phyloP scores from a whole-genome alignment of 768 basidiomycete species.

The Pisolithus tinctorius region DNA sequence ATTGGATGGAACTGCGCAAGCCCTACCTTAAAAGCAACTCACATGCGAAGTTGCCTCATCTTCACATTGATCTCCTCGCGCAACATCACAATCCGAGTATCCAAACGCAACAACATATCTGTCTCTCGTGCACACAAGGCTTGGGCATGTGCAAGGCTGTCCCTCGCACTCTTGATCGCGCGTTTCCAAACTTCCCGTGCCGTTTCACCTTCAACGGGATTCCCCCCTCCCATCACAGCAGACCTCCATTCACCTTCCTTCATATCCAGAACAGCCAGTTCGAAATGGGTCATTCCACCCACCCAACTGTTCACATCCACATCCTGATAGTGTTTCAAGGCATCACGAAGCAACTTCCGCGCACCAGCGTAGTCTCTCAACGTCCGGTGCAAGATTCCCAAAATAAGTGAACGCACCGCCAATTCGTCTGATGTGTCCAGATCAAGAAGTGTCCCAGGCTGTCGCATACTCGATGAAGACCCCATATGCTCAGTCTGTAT shows the following conservation, averaged over 20 bases:
- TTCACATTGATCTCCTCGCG: constrained; percentile 64
- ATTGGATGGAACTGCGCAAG: too few relatives aligned
- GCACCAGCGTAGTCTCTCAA: constrained; percentile 38
- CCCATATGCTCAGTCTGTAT: constrained; percentile 10
- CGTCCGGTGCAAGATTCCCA: constrained; percentile 62
- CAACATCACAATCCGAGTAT: constrained; percentile 63
- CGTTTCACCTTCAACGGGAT: constrained; percentile 2
- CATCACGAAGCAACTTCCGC: constrained; percentile 46
- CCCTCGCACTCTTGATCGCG: constrained; percentile 41
- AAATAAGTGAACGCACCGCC: constrained; percentile 58
- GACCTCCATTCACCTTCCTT: constrained; percentile 62
- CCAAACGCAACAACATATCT: constrained; percentile 62
- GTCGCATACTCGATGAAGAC: too few relatives aligned
- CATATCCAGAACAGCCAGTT: too few relatives aligned
- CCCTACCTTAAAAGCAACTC: too few relatives aligned
- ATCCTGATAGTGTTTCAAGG: constrained; percentile 33
- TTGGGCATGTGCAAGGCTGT: constrained; percentile 47
- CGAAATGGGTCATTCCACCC: constrained; percentile 58
- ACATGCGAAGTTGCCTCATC: too few relatives aligned
- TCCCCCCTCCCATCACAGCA: too few relatives aligned
- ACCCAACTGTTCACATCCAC: constrained; percentile 62
- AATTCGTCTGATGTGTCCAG: constrained; percentile 68
- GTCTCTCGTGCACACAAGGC: constrained; percentile 40
- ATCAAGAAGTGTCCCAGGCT: constrained; percentile 28
- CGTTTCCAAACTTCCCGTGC: constrained; percentile 36